Evolutionary conservation across 306 rosid species (phyloP), one percentile per base, ranked within the genome.

Genomic region (Alnus rubra): DNA sequence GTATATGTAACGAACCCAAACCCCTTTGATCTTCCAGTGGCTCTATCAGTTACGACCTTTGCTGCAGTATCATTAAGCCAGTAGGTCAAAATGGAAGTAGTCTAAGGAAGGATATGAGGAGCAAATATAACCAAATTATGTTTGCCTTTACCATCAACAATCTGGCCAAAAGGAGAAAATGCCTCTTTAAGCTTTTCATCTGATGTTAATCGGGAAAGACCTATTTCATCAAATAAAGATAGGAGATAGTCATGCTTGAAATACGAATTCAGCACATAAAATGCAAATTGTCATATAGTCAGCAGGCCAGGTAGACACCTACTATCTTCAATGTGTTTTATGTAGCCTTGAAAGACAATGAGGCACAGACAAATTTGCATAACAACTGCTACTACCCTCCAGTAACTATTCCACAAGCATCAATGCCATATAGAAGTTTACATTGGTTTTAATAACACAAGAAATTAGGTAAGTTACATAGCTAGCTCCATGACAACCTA

Each of bases 21-120:
- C 48, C 98, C 98, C 87, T 94, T 94, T 0, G 98, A 92, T 86
- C 97, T 86, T 79, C 97, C 97, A 1, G 98, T 80, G 58, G 42
- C 88, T 85, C 98, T 87, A 78, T 95, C 97, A 1, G 86, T 87
- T 77, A 92, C 81, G 81, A 94, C 97, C 87, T 90, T 94, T 4
- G 97, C 98, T 92, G 90, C 79, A 79, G 44, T 62, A 52, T 64
- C 81, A 83, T 70, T 44, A 80, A 5, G 39, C n/a, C 53, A 54
- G 72, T 74, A 56, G 44, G 58, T 83, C 89, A 86, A 23, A 12
- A 48, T 11, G 13, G 71, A 59, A 42, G 62, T 48, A 76, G 70
- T 56, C 72, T 48, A 72, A 69, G 54, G 23, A 49, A 49, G 39
- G 16, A 39, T 15, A 55, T 23, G 9, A 53, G 51, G 50, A 68